Evolutionary conservation across 2,329 filamentous ascomycete genomes (phyloP).

Genomic region (Aureobasidium sp.): DNA sequence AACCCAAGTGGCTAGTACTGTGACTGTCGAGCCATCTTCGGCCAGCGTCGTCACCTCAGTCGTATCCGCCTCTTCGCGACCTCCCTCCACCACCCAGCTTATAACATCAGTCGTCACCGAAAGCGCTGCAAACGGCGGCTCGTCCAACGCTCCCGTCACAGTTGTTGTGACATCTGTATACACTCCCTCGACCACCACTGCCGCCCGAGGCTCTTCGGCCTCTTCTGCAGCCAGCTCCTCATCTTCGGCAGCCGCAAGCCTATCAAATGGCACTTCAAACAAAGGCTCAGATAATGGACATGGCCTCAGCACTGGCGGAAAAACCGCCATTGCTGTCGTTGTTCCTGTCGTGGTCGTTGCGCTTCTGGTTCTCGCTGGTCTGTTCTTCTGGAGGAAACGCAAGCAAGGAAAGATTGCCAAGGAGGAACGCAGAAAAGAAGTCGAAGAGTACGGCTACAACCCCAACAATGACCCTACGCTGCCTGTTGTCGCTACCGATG

Average conservation of each 20-base stretch:
- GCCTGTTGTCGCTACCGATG: constrained; percentile 50
- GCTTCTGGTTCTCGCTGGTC: constrained; percentile 64
- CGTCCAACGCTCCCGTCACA: constrained; percentile 17
- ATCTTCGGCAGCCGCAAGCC: constrained; percentile 20
- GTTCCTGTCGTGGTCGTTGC: constrained; percentile 87
- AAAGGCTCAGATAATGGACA: constrained; percentile 22
- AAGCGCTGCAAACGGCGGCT: constrained; percentile 14
- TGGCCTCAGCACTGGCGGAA: constrained; percentile 56
- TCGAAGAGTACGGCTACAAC: constrained; percentile 95
- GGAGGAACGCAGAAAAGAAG: constrained; percentile 87
- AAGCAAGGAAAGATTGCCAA: constrained; percentile 79
- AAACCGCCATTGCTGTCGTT: constrained; percentile 87
- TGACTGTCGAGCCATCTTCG: constrained; percentile 16
- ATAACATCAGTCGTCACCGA: constrained; percentile 23
- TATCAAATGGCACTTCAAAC: constrained; percentile 18
- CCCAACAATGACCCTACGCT: constrained; percentile 91
- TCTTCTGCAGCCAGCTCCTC: constrained; percentile 17
- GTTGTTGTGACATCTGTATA: constrained; percentile 22
- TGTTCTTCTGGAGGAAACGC: constrained; percentile 83
- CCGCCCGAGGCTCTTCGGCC: constrained; percentile 7
- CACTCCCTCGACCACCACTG: constrained; percentile 16
- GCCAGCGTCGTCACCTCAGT: constrained; percentile 19
- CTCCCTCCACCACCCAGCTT: constrained; percentile 21
- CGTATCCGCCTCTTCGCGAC: constrained; percentile 20
- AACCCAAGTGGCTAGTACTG: constrained; percentile 13